Conservation (phyloP, 345 rosid genomes). For the Pugionium cornutum region DNA sequence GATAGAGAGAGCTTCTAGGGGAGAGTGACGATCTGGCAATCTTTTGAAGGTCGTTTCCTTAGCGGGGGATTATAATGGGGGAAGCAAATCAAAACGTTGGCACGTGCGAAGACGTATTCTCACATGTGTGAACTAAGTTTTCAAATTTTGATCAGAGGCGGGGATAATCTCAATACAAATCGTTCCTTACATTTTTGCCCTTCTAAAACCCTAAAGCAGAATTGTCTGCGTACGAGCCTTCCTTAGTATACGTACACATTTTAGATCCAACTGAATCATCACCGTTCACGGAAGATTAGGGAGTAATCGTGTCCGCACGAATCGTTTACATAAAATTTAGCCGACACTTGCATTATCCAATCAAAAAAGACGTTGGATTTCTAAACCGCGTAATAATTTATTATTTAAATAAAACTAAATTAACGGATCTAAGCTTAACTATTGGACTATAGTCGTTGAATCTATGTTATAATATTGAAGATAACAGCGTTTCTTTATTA, state of each 20-base stretch:
- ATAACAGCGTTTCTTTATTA: no score
- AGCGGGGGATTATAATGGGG: constrained; percentile 40
- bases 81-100: constrained; percentile 4
- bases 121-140: not conserved
- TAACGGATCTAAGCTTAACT: not conserved
- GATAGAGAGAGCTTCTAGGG: constrained; percentile 10
- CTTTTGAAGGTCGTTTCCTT: constrained; percentile 24
- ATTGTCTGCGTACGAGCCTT: constrained; percentile 6
- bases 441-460: not conserved
- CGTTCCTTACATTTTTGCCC: constrained; percentile 27
- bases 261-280: not conserved
- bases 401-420: no score
- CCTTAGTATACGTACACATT: not conserved
- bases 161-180: constrained; percentile 11
- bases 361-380: not conserved
- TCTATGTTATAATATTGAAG: no score
- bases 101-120: constrained; percentile 23
- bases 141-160: constrained; percentile 35
- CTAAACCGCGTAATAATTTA: not conserved
- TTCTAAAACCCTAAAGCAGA: constrained; percentile 5
- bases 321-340: constrained; percentile 10
- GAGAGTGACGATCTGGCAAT: constrained; percentile 32
- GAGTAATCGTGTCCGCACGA: not conserved
- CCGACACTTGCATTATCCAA: constrained; percentile 6
- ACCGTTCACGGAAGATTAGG: not conserved